Base-by-base conservation (phyloP, 495 filamentous ascomycete genomes). In the Neurospora africana region DNA sequence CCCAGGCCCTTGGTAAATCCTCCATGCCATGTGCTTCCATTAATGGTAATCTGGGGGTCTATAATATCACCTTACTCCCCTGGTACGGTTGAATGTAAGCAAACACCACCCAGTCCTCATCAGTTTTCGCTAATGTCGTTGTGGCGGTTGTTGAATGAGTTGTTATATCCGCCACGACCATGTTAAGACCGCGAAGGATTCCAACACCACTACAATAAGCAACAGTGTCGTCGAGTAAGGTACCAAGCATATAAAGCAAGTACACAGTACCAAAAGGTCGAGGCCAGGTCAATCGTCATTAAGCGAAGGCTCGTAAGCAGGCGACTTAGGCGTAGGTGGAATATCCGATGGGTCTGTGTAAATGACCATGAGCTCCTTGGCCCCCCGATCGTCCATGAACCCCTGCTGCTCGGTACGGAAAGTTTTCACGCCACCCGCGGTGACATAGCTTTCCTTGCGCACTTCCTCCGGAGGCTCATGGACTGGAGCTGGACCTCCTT, bases 301-400 rank as follows among this genome's bases (percentile, higher is more conserved):
- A 53, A 73, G 44, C 2, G 72, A 61, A 11, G 76, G 68, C 70
- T 75, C 78, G 61, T 78, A 75, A 8, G 84, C 79, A 4, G 93
- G 93, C 69, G 96, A 94, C 71, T 90, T 88, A 3, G 94, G 91
- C 0, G 90, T 88, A 1, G 88, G 82, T 5, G 94, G 94, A 72
- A 96, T 90, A 75, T 97, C 93, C 8, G 86, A 86, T 40, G 82
- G 79, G 69, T 89, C 89, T 3, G 90, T 87, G 76, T 97, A 95
- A 72, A 93, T 88, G 6, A 90, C 91, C 89, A 96, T 93, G 39
- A 97, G 86, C 33, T 92, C 93, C n/a, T 84, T 89, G 27, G 84
- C 83, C 80, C 97, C 94, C 10, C 92, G 88, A 69, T 89, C 85
- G 37, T 91, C 85, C 77, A 93, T 93, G 5, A 84, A 83, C 44